Percentiles rank a stretch among this genome's conserved stretches.
phyloP scores from a whole-genome alignment of 129 eudicot genomes.

The Solidago caesia region DNA sequence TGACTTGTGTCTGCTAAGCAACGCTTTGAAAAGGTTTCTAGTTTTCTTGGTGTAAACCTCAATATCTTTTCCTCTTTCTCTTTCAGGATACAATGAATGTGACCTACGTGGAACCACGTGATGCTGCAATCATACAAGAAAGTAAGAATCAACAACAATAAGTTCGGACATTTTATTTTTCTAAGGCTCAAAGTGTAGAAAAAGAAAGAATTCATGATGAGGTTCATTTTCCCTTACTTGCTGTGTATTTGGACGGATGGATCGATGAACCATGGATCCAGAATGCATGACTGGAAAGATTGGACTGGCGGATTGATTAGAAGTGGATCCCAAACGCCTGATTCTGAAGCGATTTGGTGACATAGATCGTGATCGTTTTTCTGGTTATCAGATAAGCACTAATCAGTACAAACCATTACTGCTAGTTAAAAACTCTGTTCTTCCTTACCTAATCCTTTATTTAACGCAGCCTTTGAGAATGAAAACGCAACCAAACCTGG shows the following conservation, averaged over 20 bases:
- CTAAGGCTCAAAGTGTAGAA: background rate
- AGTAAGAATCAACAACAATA: background rate
- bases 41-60: slow-evolving; percentile 64
- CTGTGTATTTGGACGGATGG: slow-evolving; percentile 34
- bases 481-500: slow-evolving; percentile 43
- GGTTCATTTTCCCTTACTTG: slow-evolving; percentile 46
- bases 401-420: background rate
- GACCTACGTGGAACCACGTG: slow-evolving; percentile 47
- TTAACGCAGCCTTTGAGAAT: slow-evolving; percentile 40
- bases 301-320: slow-evolving; percentile 43
- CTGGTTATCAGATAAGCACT: slow-evolving; percentile 33
- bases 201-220: background rate
- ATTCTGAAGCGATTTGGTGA: slow-evolving; percentile 65
- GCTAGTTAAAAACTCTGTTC: background rate
- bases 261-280: slow-evolving; percentile 21
- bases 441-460: slow-evolving; percentile 51
- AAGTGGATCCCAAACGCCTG: slow-evolving; percentile 54
- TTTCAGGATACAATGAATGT: slow-evolving; percentile 39
- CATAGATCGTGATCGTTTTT: slow-evolving; percentile 53
- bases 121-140: slow-evolving; percentile 31
- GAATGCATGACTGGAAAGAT: slow-evolving; percentile 13
- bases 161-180: background rate
- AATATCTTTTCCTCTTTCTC: slow-evolving; percentile 46
- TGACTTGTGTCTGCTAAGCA: slow-evolving; percentile 55
- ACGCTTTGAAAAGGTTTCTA: slow-evolving; percentile 54